Base-by-base conservation (phyloP, 2,329 filamentous ascomycete species). In the Penicillium sp. region DNA sequence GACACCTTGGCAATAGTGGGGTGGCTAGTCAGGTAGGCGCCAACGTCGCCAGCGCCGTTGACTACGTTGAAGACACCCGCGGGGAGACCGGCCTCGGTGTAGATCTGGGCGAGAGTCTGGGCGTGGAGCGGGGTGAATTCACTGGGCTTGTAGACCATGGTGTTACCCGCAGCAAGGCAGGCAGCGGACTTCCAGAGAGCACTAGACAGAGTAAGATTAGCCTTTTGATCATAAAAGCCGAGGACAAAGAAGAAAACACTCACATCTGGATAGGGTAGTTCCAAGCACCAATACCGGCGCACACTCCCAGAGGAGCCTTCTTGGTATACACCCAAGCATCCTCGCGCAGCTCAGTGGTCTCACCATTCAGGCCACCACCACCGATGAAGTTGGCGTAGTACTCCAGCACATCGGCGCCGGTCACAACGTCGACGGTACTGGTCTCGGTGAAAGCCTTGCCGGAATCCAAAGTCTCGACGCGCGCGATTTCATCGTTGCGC, bases 111-210 rank as follows among this genome's bases (percentile, higher is more conserved):
- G 1, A 95, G 81, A 14, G 84, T 81, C 54, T 89, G 82, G 28
- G 82, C 89, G 65, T 95, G 90, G n/a, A 95, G 78, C 5, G 89
- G 89, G 0, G 90, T 95, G 69, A 89, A 88, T 76, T 95, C 90
- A 60, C 88, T 92, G 7, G 90, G 89, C 74, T 95, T 95, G 76
- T 95, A 95, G 40, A 95, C 83, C 87, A 95, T 92, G 66, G 87
- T 89, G 73, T 95, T 95, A 18, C 90, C 90, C 1, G 90, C 90
- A 3, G 90, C 89, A 13, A 95, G 79, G 63, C 90, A 94, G 0
- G 90, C 88, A 0, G 88, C 89, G 1, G 88, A 91, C 72, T 95
- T 95, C 90, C 90, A 95, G 1, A 95, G 78, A 8, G 90, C 90
- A 60, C 73, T 76, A 43, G 13, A 51, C 28, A 27, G 24, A 38